phyloP scores from a whole-genome alignment of 2,329 filamentous ascomycete species.

The Mycosphaerella sp. region DNA sequence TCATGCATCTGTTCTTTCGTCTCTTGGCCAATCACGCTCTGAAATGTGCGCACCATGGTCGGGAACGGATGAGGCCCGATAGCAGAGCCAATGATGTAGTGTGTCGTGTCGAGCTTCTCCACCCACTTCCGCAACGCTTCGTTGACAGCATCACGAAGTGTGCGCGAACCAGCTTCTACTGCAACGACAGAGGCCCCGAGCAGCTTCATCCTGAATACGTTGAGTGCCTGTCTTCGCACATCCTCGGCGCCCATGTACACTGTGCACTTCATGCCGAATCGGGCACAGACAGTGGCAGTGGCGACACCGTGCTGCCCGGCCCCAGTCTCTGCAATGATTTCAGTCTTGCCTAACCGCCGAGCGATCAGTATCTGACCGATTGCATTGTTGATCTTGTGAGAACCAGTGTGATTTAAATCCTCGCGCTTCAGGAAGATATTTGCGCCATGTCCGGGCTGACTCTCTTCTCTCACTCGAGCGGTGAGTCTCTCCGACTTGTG shows the following conservation, averaged over 20 bases:
- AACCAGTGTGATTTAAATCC: slow-evolving; percentile 95
- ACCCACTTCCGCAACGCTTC: slow-evolving; percentile 95
- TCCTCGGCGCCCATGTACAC: slow-evolving; percentile 99
- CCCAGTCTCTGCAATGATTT: slow-evolving; percentile 96
- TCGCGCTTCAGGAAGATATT: slow-evolving; percentile 98
- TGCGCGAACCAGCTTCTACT: slow-evolving; percentile 79
- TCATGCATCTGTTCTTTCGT: slow-evolving; percentile 87
- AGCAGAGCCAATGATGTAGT: slow-evolving; percentile 97
- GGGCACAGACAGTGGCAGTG: slow-evolving; percentile 93
- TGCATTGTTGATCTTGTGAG: slow-evolving; percentile 99
- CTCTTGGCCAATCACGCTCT: slow-evolving; percentile 91
- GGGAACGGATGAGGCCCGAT: slow-evolving; percentile 98
- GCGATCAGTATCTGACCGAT: slow-evolving; percentile 88
- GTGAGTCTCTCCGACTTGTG: slow-evolving; percentile 86
- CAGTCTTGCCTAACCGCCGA: slow-evolving; percentile 79
- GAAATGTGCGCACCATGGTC: slow-evolving; percentile 94
- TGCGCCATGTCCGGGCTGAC: slow-evolving; percentile 63
- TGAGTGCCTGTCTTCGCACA: slow-evolving; percentile 88
- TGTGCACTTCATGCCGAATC: slow-evolving; percentile 96
- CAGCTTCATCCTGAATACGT: slow-evolving; percentile 97
- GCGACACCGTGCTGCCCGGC: slow-evolving; percentile 97
- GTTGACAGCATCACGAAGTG: slow-evolving; percentile 66
- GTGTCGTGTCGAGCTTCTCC: slow-evolving; percentile 81
- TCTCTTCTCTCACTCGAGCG: slow-evolving; percentile 41
- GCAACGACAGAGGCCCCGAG: slow-evolving; percentile 88